Conservation (phyloP, 2,329 filamentous ascomycete genomes). For the Coleophoma crateriformis region DNA sequence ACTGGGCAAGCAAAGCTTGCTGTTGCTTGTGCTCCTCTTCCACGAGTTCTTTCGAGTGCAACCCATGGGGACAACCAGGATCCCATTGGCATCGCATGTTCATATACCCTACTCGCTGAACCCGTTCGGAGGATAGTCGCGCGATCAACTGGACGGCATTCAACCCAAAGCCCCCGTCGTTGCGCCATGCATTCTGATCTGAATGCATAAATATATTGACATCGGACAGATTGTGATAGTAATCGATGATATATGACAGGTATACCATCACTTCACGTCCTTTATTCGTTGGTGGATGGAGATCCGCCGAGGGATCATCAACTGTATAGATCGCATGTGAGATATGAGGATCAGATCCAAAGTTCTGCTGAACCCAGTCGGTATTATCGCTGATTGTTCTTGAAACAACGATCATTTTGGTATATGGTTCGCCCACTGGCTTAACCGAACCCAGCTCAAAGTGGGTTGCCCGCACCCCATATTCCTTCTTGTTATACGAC, state of each 20-base stretch:
- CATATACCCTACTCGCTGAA: slow-evolving; percentile 50
- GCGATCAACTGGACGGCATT: slow-evolving; percentile 27
- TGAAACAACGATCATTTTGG: slow-evolving; percentile 14
- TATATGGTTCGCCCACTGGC: slow-evolving; percentile 11
- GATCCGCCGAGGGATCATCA: slow-evolving; percentile 22
- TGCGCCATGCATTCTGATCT: slow-evolving; percentile 38
- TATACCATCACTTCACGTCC: slow-evolving; percentile 23
- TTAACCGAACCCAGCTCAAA: slow-evolving; percentile 7
- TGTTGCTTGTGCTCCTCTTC: slow-evolving; percentile 31
- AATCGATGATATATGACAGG: slow-evolving; percentile 55
- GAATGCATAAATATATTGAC: slow-evolving; percentile 30
- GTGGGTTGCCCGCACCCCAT: neutral
- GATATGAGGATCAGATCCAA: slow-evolving; percentile 7
- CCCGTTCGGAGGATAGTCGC: slow-evolving; percentile 19
- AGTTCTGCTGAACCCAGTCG: slow-evolving; percentile 16
- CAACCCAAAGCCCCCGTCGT: slow-evolving; percentile 17
- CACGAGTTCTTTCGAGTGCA: slow-evolving; percentile 33
- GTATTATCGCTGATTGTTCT: slow-evolving; percentile 13
- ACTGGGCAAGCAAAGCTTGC: slow-evolving; percentile 35
- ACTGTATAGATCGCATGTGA: slow-evolving; percentile 16
- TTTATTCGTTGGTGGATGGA: slow-evolving; percentile 46
- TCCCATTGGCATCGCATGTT: slow-evolving; percentile 56
- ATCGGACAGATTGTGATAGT: slow-evolving; percentile 46
- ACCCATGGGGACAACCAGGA: slow-evolving; percentile 48
- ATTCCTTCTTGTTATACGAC: neutral